Evolutionary conservation across 805 yeast genomes (phyloP), one percentile per base, ranked within the genome.

Genomic region (Lipomyces kockii): DNA sequence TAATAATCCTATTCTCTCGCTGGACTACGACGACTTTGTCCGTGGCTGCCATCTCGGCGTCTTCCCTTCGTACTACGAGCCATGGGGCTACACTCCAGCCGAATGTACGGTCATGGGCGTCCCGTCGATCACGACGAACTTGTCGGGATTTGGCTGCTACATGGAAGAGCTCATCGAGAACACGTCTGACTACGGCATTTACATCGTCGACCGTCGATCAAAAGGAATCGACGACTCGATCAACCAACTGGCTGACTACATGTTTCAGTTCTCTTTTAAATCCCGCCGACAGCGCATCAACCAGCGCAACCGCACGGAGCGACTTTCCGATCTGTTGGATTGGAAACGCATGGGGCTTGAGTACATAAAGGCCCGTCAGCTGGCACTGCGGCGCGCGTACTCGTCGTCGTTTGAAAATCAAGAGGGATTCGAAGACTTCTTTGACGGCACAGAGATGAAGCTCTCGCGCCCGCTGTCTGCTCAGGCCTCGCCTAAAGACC

Each of bases 61-160:
- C 61, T 94, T 94, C 88, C 99, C 99, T 60, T 92, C 97, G 0
- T 94, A 94, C 81, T 94, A 94, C 77, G 99, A 94, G 81, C 99
- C 99, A 3, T 94, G 99, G 99, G 99, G 99, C 52, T 94, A 94
- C 79, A 94, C 99, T 1, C 99, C 99, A 2, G 98, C 98, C 8
- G 99, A 94, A 79, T 95, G 99, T 82, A 94, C 99, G 0, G 99
- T 95, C 29, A 94, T 94, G 99, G 99, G 99, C 65, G 97, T 95
- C 67, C 99, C 99, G 20, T 91, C 97, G 6, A 91, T 94, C 75
- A 94, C 99, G 11, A 94, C 99, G 54, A 94, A 94, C 78, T 81
- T 94, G 68, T 91, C 97, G 1, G 99, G 99, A 0, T 94, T 94
- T 77, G 99, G 99, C 60, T 96, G 98, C 72, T 94, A 94, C 81